Evolutionary conservation across 2,329 filamentous ascomycete genomes (phyloP), one percentile per base, ranked within the genome.

Genomic region (Exophiala calicioides): DNA sequence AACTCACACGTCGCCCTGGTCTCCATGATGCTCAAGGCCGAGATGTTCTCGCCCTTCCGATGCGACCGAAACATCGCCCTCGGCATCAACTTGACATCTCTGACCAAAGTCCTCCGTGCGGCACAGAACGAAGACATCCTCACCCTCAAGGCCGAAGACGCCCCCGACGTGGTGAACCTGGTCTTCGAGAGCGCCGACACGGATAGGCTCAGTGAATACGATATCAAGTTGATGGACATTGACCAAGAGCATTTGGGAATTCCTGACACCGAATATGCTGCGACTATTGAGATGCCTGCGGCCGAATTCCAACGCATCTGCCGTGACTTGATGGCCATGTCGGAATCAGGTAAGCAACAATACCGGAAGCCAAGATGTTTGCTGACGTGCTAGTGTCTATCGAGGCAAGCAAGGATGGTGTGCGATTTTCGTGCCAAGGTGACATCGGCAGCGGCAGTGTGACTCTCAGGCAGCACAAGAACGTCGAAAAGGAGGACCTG

Each of bases 221-320:
- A 98, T 71, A 87, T 98, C 73, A 98, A 98, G 80, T 84, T 98
- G 68, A 98, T 98, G 93, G 93, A 98, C 69, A 98, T 98, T 70
- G 93, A 98, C 73, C 94, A 98, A 76, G 93, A 98, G 79, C 93
- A 98, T 71, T 76, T 98, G 72, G 93, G 93, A 55, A 98, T 98
- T 62, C 93, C 93, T 12, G 91, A 98, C 63, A 98, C 94, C n/a
- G 93, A 98, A 65, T 98, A 98, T 66, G 86, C 90, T 29, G 87
- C 93, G 36, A 93, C 87, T 13, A 88, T 98, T 57, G 77, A 80
- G 44, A 90, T 98, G 88, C 91, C 93, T 10, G 82, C 87, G 24
- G 68, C 76, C 36, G 93, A 98, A 73, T 97, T 98, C 73, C 86
- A 88, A 73, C 86, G 90, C 61, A 98, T 98, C 70, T 95, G 89